Evolutionary conservation across 129 eudicot genomes (phyloP), one percentile per base, ranked within the genome.

Genomic region (Lactuca saligna): DNA sequence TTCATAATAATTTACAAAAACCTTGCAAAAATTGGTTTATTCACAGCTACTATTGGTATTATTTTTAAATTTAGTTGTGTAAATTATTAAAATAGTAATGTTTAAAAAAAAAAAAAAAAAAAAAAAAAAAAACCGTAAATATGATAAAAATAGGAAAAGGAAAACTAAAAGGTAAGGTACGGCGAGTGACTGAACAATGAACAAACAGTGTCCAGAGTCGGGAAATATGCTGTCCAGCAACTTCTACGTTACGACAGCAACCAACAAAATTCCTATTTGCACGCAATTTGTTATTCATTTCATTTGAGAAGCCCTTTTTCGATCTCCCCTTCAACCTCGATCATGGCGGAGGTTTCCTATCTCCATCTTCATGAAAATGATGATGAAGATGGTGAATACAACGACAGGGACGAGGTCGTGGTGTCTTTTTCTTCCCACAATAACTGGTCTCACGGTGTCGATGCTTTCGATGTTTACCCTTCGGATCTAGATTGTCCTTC

Each of bases 331-430:
- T 29, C 74, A 57, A 71, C 51, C 51, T 46, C n/a, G 51, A 39
- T 70, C 62, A 81, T 81, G 91, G 78, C 85, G 77, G 83, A 82
- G 62, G 87, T 80, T 51, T 75, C 87, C 9, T 73, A 53, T 80
- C 79, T 79, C 65, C 81, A 80, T 6, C 72, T 74, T 72, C 85
- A 68, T 50, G 80, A 73, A 63, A 70, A 70, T 25, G 74, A 70
- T 11, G 65, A 42, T 70, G 56, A 25, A 25, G 29, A 70, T 31
- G 57, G 60, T 8, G 53, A 61, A 37, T 38, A 61, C 50, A 49
- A 37, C 4, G 66, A 61, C 17, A 15, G 29, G 50, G 51, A 61
- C 49, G 31, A 61, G 66, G 68, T 46, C 4, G 49, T 75, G 51
- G n/a, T 46, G 5, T 46, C 51, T 46, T 12, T 46, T 6, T 46